phyloP scores from a whole-genome alignment of 2,329 filamentous ascomycete genomes.

The Fusarium floridanum region DNA sequence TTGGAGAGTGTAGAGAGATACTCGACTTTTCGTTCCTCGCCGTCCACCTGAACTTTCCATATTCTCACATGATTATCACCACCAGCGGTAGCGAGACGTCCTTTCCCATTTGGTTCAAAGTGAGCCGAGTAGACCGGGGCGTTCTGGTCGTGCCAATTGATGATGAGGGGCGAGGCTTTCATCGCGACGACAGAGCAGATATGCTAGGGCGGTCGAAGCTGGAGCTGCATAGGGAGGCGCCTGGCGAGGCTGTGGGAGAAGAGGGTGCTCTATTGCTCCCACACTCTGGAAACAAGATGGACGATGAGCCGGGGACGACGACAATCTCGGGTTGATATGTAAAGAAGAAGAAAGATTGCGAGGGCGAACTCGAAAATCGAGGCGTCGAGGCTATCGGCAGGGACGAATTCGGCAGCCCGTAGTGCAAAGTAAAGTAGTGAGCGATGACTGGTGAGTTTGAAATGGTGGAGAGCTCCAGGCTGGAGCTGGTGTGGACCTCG shows the following conservation, averaged over 20 bases:
- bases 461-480: conserved; percentile 45
- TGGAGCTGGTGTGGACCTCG: conserved; percentile 48
- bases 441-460: conserved; percentile 38
- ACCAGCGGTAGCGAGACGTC: conserved; percentile 90
- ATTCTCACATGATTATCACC: conserved; percentile 97
- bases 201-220: conserved; percentile 43
- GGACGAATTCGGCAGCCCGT: conserved; percentile 31
- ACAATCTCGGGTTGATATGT: conserved; percentile 3
- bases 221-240: conserved; percentile 49
- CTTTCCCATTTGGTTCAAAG: conserved; percentile 93
- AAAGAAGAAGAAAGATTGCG: conserved; percentile 21
- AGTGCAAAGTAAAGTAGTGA: conserved; percentile 39
- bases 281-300: conserved; percentile 20
- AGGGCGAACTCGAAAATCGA: conserved; percentile 33
- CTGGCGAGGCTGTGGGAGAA: conserved; percentile 38
- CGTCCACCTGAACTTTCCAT: conserved; percentile 89
- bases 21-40: conserved; percentile 88
- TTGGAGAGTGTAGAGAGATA: conserved; percentile 93
- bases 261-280: conserved; percentile 36
- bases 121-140: conserved; percentile 97
- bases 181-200: conserved; percentile 66
- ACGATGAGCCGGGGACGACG: conserved; percentile 1
- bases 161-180: conserved; percentile 96
- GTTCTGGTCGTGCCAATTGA: conserved; percentile 99
- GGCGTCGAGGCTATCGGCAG: conserved; percentile 38